Evolutionary conservation across 2,329 filamentous ascomycete species (phyloP), one percentile per base, ranked within the genome.

Genomic region (Fusarium burgessii): DNA sequence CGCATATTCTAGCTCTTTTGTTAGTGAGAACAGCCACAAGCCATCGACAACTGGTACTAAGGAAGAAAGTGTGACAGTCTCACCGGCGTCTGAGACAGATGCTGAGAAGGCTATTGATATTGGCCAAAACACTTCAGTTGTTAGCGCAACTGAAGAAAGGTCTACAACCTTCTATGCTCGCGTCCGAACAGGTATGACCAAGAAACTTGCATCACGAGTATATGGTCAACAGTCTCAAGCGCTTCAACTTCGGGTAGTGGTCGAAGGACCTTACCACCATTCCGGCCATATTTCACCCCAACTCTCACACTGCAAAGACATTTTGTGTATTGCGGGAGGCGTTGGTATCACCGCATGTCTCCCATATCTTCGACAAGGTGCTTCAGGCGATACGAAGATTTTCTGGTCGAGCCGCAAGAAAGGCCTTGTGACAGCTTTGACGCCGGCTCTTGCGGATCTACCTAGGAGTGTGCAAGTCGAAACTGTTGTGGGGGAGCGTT

Each of bases 281-380:
- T 67, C 73, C 40, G 71, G 68, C n/a, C 27, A 63, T n/a, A 17
- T 55, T 13, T 32, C 72, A 46, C 6, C 43, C 58, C 10, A 76
- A 20, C 63, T 80, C 9, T 56, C 66, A 3, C 66, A 74, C 12
- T 79, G 77, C 65, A 70, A 66, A 1, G 72, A 65, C 5, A 40
- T 79, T 4, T n/a, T 81, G 1, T 76, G 73, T 43, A 74, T 81
- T 13, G 78, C 78, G 2, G 79, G 80, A 15, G 79, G 79, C 8
- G 77, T 80, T 1, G 78, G 78, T 20, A 73, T 81, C 14, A 79
- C 76, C 5, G 76, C 77, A 10, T 66, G 78, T 17, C 62, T 81
- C 17, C 76, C 79, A 4, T 61, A 75, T 18, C 69, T 78, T 7
- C 66, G 68, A 5, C 45, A 45, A 8, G 64, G 62, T 15, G 65